These are phyloP conservation scores for Escovopsis sp. DNA, from an alignment of 2,329 filamentous ascomycete genomes.

Conservation along the genomic window DNA sequence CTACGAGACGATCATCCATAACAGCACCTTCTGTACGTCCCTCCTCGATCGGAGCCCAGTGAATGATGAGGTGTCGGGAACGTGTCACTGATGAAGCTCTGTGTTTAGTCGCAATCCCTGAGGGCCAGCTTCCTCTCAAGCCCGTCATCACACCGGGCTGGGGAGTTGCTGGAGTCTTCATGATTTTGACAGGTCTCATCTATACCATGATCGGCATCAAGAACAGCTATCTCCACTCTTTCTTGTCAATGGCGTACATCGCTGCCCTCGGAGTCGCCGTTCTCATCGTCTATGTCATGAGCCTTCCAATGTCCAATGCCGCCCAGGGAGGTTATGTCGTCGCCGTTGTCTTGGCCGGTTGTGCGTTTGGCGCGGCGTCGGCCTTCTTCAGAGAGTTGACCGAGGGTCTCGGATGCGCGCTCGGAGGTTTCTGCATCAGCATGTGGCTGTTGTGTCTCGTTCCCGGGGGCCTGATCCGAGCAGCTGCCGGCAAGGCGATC, in stretches of 20 bases:
- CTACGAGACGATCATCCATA: slow-evolving; percentile 12
- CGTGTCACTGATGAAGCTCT: neutral
- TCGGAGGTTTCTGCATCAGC: slow-evolving; percentile 70
- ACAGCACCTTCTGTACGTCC: neutral
- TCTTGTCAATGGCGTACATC: slow-evolving; percentile 64
- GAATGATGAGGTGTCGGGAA: neutral
- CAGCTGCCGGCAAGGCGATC: slow-evolving; percentile 47
- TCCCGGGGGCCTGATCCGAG: slow-evolving; percentile 57
- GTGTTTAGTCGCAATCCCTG: slow-evolving; percentile 28
- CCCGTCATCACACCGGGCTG: slow-evolving; percentile 69
- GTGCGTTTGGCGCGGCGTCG: slow-evolving; percentile 57
- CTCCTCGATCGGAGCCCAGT: too few species aligned
- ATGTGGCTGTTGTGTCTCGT: slow-evolving; percentile 84
- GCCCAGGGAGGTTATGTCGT: slow-evolving; percentile 81
- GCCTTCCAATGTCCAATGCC: slow-evolving; percentile 55
- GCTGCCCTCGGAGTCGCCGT: slow-evolving; percentile 61
- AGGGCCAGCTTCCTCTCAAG: slow-evolving; percentile 50
- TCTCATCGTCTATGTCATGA: slow-evolving; percentile 81
- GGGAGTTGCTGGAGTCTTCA: slow-evolving; percentile 61
- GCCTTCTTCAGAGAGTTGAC: slow-evolving; percentile 74
- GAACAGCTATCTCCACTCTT: slow-evolving; percentile 64
- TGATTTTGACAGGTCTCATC: slow-evolving; percentile 56
- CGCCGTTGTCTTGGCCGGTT: slow-evolving; percentile 57
- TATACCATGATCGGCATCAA: slow-evolving; percentile 72
- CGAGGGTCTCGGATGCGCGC: slow-evolving; percentile 65